Base-by-base conservation (phyloP, 2,329 filamentous ascomycete genomes). In the Escovopsis weberi region DNA sequence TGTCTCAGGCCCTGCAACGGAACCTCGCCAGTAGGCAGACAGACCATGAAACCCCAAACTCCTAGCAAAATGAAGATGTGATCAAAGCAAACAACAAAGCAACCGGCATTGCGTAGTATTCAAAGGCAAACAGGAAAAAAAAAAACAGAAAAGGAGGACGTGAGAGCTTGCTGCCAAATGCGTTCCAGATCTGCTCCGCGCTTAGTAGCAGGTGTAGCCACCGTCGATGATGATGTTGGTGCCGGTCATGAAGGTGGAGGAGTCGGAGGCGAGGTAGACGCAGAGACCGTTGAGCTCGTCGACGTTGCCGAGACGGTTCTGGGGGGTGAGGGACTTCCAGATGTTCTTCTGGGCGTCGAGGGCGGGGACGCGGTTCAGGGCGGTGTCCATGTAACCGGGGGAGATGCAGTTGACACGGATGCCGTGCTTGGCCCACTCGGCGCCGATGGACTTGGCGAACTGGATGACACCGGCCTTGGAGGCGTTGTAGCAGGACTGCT, bases 391-490 rank as follows among this genome's bases (percentile, higher is more conserved):
- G 68, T 89, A 89, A 28, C 84, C 84, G 18, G 85, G 84, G 6
- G 79, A 85, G 63, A 89, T 86, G 62, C 77, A 81, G 72, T 91
- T 91, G 55, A 88, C 83, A 33, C 84, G 80, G 57, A 89, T 86
- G 53, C 73, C 71, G 63, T 85, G 73, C 64, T 84, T 82, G 55
- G 84, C 82, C 84, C 85, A 89, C 65, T 91, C 85, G 43, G 83
- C 82, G 37, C 82, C 84, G 23, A 91, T 75, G 4, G 82, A 86
- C 68, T 84, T 85, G 62, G 77, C 81, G 42, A 88, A 73, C 64
- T 85, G 80, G 50, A 85, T 74, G 33, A 87, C 81, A 53, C 78
- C 83, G 12, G 84, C 82, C 73, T 88, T 88, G 63, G 80, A 85
- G 28, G 82, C 82, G 56, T 88, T 88, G 74, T 89, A 89, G 63